Percentiles rank a stretch among this genome's conserved stretches.
These are phyloP conservation scores for Aspergillus sp. DNA, from an alignment of 2,329 filamentous ascomycete species.

Conservation along the genomic window DNA sequence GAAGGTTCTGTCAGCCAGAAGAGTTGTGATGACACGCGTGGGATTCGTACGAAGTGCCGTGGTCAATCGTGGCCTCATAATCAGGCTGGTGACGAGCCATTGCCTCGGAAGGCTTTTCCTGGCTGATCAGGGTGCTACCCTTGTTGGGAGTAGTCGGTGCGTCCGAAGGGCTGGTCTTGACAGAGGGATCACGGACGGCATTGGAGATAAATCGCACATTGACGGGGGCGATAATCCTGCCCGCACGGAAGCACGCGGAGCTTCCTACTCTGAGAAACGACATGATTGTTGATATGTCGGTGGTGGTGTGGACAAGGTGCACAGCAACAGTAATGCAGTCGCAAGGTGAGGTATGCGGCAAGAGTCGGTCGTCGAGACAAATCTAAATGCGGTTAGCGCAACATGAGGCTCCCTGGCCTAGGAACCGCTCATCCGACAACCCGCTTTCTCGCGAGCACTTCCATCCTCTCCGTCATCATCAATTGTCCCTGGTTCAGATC, in stretches of 20 bases:
- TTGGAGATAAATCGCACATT: constrained; percentile 34
- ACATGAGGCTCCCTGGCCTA: constrained; percentile 18
- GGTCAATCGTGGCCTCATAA: constrained; percentile 76
- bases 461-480: constrained; percentile 28
- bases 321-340: constrained; percentile 27
- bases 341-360: constrained; percentile 27
- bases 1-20: constrained; percentile 22
- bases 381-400: constrained; percentile 32
- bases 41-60: constrained; percentile 75
- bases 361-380: constrained; percentile 26
- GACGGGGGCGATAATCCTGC: constrained; percentile 23
- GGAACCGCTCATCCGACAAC: constrained; percentile 30
- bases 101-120: constrained; percentile 47
- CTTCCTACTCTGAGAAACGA: constrained; percentile 58
- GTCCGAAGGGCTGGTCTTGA: constrained; percentile 46
- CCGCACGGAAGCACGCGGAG: constrained; percentile 28
- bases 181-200: constrained; percentile 48
- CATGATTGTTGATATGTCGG: constrained; percentile 46
- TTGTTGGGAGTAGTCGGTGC: constrained; percentile 36
- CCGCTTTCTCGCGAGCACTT: constrained; percentile 29
- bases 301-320: constrained; percentile 10
- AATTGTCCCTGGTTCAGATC: constrained; percentile 27
- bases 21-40: constrained; percentile 4
- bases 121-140: constrained; percentile 45
- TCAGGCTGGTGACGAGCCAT: constrained; percentile 68